Evolutionary conservation across 805 yeast species (phyloP).

Genomic region (Myxozyma melibiosi): DNA sequence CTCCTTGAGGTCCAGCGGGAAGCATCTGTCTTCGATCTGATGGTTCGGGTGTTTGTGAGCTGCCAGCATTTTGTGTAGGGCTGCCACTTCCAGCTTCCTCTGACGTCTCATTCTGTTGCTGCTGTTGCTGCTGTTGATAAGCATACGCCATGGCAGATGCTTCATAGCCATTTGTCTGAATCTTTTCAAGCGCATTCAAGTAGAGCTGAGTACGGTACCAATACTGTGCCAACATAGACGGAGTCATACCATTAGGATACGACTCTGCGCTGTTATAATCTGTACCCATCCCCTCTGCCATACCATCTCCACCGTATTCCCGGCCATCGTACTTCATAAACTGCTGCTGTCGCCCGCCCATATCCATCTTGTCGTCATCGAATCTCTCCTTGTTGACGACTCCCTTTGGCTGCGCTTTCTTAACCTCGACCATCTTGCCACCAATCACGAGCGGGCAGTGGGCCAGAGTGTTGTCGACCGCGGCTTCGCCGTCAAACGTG

Average conservation of each 20-base stretch:
- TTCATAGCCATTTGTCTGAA: constrained; percentile 12
- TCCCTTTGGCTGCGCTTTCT: constrained; percentile 49
- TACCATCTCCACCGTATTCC: constrained; percentile 24
- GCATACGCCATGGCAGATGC: constrained; percentile 7
- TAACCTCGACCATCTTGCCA: constrained; percentile 59
- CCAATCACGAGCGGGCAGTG: constrained; percentile 80
- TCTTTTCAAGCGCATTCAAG: constrained; percentile 13
- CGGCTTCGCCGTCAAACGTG: constrained; percentile 91
- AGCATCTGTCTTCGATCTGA: background rate
- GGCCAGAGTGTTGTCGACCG: constrained; percentile 85
- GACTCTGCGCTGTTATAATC: constrained; percentile 18
- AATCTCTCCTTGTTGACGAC: constrained; percentile 4
- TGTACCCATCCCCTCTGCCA: constrained; percentile 1
- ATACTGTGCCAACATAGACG: constrained; percentile 48
- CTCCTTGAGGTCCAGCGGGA: background rate
- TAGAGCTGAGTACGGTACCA: constrained; percentile 48
- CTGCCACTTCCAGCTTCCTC: background rate
- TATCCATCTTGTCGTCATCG: constrained; percentile 8
- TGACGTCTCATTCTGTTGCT: background rate
- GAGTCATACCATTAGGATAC: constrained; percentile 43
- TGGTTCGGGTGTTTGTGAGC: background rate
- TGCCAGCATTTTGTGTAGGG: background rate
- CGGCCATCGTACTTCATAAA: constrained; percentile 27
- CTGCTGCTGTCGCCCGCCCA: constrained; percentile 21
- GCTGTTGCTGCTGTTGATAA: constrained; percentile 9